Percentiles rank a stretch among this genome's conserved stretches.
phyloP scores from a whole-genome alignment of 1,284 basidiomycete genomes.

The Anthracocystis setariae region DNA sequence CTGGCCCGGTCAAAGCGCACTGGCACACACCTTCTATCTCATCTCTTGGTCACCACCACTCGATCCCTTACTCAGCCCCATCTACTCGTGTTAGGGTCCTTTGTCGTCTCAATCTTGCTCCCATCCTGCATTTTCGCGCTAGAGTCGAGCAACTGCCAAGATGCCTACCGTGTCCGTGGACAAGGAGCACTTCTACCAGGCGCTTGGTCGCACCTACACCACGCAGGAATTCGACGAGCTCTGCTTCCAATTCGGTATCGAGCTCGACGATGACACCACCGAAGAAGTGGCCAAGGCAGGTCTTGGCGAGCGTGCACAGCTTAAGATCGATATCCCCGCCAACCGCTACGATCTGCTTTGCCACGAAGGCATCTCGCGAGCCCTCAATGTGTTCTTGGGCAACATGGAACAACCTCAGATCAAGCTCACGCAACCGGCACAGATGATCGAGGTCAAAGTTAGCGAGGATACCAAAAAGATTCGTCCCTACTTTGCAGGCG shows the following conservation, averaged over 20 bases:
- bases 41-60: neutral
- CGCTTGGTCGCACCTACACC: constrained; percentile 82
- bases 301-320: constrained; percentile 86
- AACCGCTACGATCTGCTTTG: constrained; percentile 97
- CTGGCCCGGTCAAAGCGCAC: constrained; percentile 1
- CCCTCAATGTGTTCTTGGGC: constrained; percentile 84
- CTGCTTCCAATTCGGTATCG: constrained; percentile 96
- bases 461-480: constrained; percentile 71
- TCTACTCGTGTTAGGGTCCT: neutral
- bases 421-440: constrained; percentile 46
- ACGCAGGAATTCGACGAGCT: constrained; percentile 88
- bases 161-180: constrained; percentile 97
- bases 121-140: neutral
- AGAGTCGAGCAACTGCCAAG: neutral
- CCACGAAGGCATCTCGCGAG: constrained; percentile 92
- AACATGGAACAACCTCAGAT: constrained; percentile 74
- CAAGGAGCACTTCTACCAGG: constrained; percentile 90
- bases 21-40: neutral
- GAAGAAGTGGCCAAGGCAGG: constrained; percentile 79
- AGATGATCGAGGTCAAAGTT: constrained; percentile 55
- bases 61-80: neutral
- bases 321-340: constrained; percentile 98
- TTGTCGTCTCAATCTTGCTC: neutral
- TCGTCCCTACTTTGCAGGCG: constrained; percentile 89
- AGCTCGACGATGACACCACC: constrained; percentile 98